Conservation (phyloP, 176 grass and related monocot species). For the Urochloa ruziziensis region DNA sequence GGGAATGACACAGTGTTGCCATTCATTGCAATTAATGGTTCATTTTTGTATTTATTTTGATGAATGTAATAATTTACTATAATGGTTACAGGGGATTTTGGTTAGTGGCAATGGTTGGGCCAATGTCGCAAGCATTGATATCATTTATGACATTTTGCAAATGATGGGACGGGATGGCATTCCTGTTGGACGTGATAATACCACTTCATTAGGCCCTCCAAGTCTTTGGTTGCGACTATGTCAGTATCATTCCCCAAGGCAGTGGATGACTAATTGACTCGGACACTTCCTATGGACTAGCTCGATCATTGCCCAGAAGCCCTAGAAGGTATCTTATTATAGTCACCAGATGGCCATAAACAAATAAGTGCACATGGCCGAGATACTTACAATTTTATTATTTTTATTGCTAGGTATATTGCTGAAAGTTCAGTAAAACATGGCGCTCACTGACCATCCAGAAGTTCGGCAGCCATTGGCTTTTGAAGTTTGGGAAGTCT, state of each 20-base stretch:
- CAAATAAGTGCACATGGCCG: not conserved
- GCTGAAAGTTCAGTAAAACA: constrained; percentile 70
- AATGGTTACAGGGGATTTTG: constrained; percentile 62
- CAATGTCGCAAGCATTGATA: constrained; percentile 68
- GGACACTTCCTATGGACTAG: constrained; percentile 81
- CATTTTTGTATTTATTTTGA: not conserved
- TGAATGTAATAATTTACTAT: not conserved
- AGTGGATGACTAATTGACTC: constrained; percentile 75
- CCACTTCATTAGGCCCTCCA: constrained; percentile 61
- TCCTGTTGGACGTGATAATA: constrained; percentile 75
- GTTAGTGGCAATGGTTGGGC: constrained; percentile 78
- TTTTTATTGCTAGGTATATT: constrained; percentile 62
- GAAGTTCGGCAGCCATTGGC: constrained; percentile 73
- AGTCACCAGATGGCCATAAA: not conserved
- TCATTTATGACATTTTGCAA: constrained; percentile 81
- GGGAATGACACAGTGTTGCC: not conserved
- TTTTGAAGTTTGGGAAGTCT: constrained; percentile 81
- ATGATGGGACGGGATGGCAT: constrained; percentile 97
- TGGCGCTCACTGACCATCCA: constrained; percentile 77
- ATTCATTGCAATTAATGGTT: not conserved
- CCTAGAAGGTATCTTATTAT: constrained; percentile 71
- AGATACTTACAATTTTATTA: not conserved
- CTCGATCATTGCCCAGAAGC: constrained; percentile 72
- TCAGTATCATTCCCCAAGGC: constrained; percentile 66
- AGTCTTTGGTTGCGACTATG: constrained; percentile 65